Percentiles rank a stretch among this genome's conserved stretches.
Conservation (phyloP, 2,329 filamentous ascomycete species). For the Pezicula carpinea region DNA sequence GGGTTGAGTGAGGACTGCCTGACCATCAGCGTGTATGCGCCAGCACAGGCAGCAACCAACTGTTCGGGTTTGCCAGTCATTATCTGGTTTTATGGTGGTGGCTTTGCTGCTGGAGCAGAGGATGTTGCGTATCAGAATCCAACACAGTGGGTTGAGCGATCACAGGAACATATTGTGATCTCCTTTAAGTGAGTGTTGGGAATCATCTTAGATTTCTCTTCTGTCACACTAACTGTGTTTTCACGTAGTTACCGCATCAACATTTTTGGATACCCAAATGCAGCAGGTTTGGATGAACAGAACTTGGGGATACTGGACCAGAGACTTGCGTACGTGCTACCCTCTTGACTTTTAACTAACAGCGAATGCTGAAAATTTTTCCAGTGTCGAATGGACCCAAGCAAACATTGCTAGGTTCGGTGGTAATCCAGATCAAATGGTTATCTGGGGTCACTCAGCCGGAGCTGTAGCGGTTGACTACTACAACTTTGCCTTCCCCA, state of each 20-base stretch:
- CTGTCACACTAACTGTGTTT: background rate
- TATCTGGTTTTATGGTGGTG: conserved; percentile 23
- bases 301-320: conserved; percentile 17
- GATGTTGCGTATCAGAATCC: conserved; percentile 6
- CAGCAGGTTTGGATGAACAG: conserved; percentile 5
- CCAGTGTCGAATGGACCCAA: conserved; percentile 29
- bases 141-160: conserved; percentile 7
- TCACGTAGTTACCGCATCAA: conserved; percentile 30
- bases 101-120: conserved; percentile 8
- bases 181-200: conserved; percentile 16
- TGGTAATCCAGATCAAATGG: conserved; percentile 40
- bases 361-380: background rate
- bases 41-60: conserved; percentile 4
- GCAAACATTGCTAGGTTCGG: conserved; percentile 33
- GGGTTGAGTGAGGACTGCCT: conserved; percentile 21
- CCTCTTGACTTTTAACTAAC: too few relatives aligned
- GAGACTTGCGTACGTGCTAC: conserved; percentile 21
- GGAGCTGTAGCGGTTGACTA: conserved; percentile 49
- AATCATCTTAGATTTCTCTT: background rate
- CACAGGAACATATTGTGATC: conserved; percentile 23
- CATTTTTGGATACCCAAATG: conserved; percentile 31
- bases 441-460: conserved; percentile 54
- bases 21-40: conserved; percentile 21
- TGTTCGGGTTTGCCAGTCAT: conserved; percentile 12
- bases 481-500: conserved; percentile 16